Base-by-base conservation (phyloP, 495 filamentous ascomycete genomes). In the Lasiosphaeris hirsuta region DNA sequence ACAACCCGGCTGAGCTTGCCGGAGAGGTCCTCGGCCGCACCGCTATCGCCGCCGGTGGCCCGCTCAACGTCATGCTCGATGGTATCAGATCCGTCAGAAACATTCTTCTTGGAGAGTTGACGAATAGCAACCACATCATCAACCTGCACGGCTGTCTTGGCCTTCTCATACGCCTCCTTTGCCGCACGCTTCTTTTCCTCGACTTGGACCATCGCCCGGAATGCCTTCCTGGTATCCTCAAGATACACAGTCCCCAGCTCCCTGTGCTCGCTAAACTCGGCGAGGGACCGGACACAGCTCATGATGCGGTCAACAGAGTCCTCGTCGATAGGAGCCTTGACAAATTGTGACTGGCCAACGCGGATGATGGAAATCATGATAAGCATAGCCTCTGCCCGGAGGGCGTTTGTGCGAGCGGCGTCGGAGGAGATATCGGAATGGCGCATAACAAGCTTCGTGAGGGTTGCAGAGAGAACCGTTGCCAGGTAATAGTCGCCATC, bases 291-390 rank as follows among this genome's bases (percentile, higher is more conserved):
- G 8, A 99, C 88, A 62, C 93, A 97, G 50, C 88, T 89, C 92
- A 97, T 96, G 66, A 99, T 92, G 60, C 95, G 84, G 74, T 99
- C 95, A 9, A 97, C 84, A 0, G 93, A 96, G 66, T 99, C 95
- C 69, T 99, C 95, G 64, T 99, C 95, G 57, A 99, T 97, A 3
- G 91, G 90, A 7, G 90, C 88, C 75, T 97, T 97, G 66, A 96
- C 95, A 57, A 99, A 99, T 63, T 94, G 90, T 7, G 92, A 96
- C 73, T 99, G 95, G 10, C 95, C 95, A 57, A 96, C 95, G 58
- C 95, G 90, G 60, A 97, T 89, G 65, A 99, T 94, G 15, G 92
- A 96, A 61, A 97, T 96, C 92, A 98, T 96, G 69, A 97, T 97
- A 42, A 97, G 81, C 95, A 97, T 99, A 33, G 95, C 95, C 74